These are phyloP conservation scores for Periconia sp. DNA, from an alignment of 2,329 filamentous ascomycete genomes.

Conservation along the genomic window DNA sequence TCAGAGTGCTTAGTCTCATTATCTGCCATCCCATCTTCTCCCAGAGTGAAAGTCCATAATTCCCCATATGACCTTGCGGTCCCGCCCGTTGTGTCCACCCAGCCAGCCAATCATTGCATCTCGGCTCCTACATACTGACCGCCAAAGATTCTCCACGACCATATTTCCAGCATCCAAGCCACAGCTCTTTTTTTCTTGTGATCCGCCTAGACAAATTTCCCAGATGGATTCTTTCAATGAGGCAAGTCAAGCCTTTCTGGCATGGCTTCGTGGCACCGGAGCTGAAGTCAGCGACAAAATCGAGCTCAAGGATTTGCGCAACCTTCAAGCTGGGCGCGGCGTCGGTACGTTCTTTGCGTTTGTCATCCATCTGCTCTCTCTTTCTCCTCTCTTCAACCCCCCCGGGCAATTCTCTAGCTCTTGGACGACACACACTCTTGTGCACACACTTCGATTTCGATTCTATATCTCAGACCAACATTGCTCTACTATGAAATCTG, in stretches of 20 bases:
- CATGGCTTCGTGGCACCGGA: constrained; percentile 58
- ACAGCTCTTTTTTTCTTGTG: background rate
- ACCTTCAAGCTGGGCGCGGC: constrained; percentile 60
- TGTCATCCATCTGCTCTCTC: background rate
- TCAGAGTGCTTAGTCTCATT: too few relatives aligned
- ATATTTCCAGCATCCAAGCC: constrained; percentile 7
- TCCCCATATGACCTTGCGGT: too few relatives aligned
- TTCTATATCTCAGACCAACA: background rate
- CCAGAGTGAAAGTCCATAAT: too few relatives aligned
- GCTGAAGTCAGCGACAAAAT: constrained; percentile 62
- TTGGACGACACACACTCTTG: background rate
- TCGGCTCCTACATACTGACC: constrained; percentile 17
- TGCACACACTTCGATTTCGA: background rate
- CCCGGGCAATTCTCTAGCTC: background rate
- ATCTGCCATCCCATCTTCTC: too few relatives aligned
- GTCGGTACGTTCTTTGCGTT: constrained; percentile 55
- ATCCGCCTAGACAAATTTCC: background rate
- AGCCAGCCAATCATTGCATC: constrained; percentile 11
- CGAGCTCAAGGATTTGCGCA: constrained; percentile 59
- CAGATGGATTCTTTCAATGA: constrained; percentile 41
- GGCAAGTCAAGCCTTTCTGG: constrained; percentile 55
- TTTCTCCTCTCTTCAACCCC: background rate
- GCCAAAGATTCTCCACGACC: constrained; percentile 14
- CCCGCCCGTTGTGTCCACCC: background rate
- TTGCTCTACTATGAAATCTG: background rate